Base-by-base conservation (phyloP, 805 yeast genomes). In the Citeromyces nyonsensis region DNA sequence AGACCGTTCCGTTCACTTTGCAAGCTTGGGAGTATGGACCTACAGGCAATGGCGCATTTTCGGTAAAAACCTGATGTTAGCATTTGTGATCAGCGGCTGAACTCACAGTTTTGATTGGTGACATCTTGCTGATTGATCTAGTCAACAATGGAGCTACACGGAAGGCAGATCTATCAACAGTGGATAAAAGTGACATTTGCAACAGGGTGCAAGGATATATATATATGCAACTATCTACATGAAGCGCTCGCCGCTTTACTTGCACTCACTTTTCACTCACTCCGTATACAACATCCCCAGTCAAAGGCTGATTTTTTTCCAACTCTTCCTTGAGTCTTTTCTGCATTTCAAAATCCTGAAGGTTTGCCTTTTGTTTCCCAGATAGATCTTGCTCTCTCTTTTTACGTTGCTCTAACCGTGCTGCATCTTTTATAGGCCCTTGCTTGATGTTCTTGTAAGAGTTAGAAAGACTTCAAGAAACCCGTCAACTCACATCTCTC, bases 21-120 rank as follows among this genome's bases (percentile, higher is more conserved):
- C 86, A 71, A 31, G 97, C 98, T 58, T 91, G 98, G 20, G 95
- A 83, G 57, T 88, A 88, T 10, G 95, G 73, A 26, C 95, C 97
- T 27, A 95, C 95, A 38, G 97, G 95, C 37, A 94, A 85, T 43
- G 98, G 97, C 25, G 97, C 95, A 43, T 62, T 63, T 40, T 72
- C 62, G 33, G 94, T 73, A 45, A 67, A 63, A 37, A 83, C 75
- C 67, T 41, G 25, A 25, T 7, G 29, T 27, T 27, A 27, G 29
- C 18, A 13, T 12, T 6, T 6, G 15, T 13, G 29, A 15, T 5
- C 9, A 6, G 26, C 7, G 18, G 12, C 10, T 24, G 18, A 6
- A 24, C 15, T 26, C 6, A 10, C 13, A 4, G 11, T 14, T 31
- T 13, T 10, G 5, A 27, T 5, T n/a, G 29, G 10, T 27, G 22